Percentiles rank a stretch among this genome's conserved stretches.
Conservation (phyloP, 2,329 filamentous ascomycete genomes). For the Aspergillus felis region DNA sequence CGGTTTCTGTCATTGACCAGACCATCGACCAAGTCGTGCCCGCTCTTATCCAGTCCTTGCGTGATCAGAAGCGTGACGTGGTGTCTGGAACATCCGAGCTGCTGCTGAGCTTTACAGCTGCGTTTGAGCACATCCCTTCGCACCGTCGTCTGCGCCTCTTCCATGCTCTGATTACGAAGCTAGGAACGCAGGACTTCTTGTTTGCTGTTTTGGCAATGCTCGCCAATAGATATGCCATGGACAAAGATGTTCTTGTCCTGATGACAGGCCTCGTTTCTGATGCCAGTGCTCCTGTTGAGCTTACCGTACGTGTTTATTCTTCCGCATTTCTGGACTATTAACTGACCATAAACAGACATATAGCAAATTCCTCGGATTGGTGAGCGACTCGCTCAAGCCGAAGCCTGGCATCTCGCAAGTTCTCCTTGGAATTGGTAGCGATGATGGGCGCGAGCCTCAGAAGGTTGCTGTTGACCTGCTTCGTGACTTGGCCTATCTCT, state of each 20-base stretch:
- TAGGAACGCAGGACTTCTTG: slow-evolving; percentile 81
- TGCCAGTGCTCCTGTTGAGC: slow-evolving; percentile 71
- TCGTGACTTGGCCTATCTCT: slow-evolving; percentile 35
- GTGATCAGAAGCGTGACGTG: slow-evolving; percentile 70
- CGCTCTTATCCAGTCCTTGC: slow-evolving; percentile 79
- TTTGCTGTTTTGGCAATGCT: slow-evolving; percentile 86
- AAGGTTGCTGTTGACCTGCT: slow-evolving; percentile 42
- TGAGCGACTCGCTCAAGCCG: slow-evolving; percentile 69
- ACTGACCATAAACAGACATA: slow-evolving; percentile 54
- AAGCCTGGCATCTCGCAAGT: slow-evolving; percentile 70
- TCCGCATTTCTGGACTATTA: background rate
- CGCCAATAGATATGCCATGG: slow-evolving; percentile 80
- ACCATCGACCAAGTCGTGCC: slow-evolving; percentile 94
- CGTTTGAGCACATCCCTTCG: slow-evolving; percentile 90
- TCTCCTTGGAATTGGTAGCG: slow-evolving; percentile 60
- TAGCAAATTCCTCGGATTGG: slow-evolving; percentile 70
- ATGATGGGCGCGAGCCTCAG: slow-evolving; percentile 45
- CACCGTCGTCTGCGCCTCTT: slow-evolving; percentile 82
- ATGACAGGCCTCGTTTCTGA: slow-evolving; percentile 67
- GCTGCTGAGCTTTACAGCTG: slow-evolving; percentile 90
- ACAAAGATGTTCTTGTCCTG: slow-evolving; percentile 70
- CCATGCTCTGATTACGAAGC: slow-evolving; percentile 74
- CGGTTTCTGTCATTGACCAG: slow-evolving; percentile 88
- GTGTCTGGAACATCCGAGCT: slow-evolving; percentile 82
- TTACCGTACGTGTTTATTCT: slow-evolving; percentile 42